Base-by-base conservation (phyloP, 768 basidiomycete genomes). In the Mycena epipterygia region DNA sequence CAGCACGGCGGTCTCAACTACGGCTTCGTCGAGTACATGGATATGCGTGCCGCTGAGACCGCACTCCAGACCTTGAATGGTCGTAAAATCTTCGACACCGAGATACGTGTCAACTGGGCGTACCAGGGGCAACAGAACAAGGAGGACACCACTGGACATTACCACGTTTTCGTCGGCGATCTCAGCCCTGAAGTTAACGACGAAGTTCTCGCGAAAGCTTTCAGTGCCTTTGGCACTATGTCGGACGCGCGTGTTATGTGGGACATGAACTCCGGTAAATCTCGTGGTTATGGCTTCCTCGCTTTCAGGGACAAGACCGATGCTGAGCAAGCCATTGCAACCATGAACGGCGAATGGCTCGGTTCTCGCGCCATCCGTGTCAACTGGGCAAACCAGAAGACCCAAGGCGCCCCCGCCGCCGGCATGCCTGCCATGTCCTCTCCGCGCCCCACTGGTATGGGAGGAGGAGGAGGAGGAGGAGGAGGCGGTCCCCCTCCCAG, bases 371-470 rank as follows among this genome's bases (percentile, higher is more conserved):
- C 98, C 71, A 99, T 99, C 78, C 93, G 98, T 74, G 97, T 99
- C 82, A 99, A 99, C 85, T 99, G 97, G 97, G 98, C 98, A 62
- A 99, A 99, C 85, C 97, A 99, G 84, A 98, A 99, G 86, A 98
- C 97, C 21, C 96, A 97, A 82, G 95, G 91, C 65, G 84, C 81
- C 30, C 83, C 85, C 53, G 76, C 79, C 57, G 61, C 75, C 27
- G 73, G 55, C 19, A 70, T 70, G 68, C 55, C 68, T 39, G n/a
- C 64, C 42, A 73, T 73, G 72, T 56, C 79, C 53, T 80, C 85
- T 46, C 79, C 89, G 57, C 86, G 84, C 74, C 84, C 86, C 61
- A 76, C 79, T 30, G 85, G 82, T 23, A 46, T 46, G 23, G n/a
- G 44, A 23, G 44, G 44, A 46, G 44, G 44, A 46, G 39, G 44